Base-by-base conservation (phyloP, 2,329 filamentous ascomycete genomes). In the Mycosphaerella arachidis region DNA sequence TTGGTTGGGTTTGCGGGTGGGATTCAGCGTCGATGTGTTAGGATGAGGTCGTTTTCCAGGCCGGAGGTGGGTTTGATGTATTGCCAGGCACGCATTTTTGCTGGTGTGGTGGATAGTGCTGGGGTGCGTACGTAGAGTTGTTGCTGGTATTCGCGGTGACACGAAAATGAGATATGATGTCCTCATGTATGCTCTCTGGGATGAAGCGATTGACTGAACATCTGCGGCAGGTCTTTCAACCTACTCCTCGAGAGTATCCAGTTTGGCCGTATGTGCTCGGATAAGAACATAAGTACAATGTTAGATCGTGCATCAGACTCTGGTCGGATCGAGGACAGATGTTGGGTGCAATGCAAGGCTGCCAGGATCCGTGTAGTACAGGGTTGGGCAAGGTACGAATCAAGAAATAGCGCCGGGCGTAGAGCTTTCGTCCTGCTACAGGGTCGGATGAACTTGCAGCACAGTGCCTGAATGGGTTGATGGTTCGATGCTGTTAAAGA, bases 11-110 rank as follows among this genome's bases (percentile, higher is more conserved):
- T 18, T 52, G 12, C 30, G 29, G 10, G 20, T 57, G 12, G 45
- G 55, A 0, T 29, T 20, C 6, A 46, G 24, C n/a, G 18, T 33
- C 7, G 18, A 18, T 24, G n/a, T 18, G 37, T 50, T 4, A 57
- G 30, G 20, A 20, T 9, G 27, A 52, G 35, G 45, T 52, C 6
- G 8, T 37, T 35, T 10, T 57, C 55, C n/a, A 57, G 9, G 55
- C 55, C 55, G 45, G 8, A 45, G 6, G 29, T 27, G 9, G 48
- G 20, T 1, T 13, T 35, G 7, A 46, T 13, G 55, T 51, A 57
- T 30, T 57, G 45, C 55, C 55, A 57, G n/a, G 27, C 20, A n/a
- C 20, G 33, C 52, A 54, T 54, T 43, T 31, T 27, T n/a, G 52
- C 16, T n/a, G 50, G 50, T 37, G 33, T 37, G 16, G 33, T 37